Evolutionary conservation across 1,284 basidiomycete genomes (phyloP).

Genomic region (Ceratobasidium sp.): DNA sequence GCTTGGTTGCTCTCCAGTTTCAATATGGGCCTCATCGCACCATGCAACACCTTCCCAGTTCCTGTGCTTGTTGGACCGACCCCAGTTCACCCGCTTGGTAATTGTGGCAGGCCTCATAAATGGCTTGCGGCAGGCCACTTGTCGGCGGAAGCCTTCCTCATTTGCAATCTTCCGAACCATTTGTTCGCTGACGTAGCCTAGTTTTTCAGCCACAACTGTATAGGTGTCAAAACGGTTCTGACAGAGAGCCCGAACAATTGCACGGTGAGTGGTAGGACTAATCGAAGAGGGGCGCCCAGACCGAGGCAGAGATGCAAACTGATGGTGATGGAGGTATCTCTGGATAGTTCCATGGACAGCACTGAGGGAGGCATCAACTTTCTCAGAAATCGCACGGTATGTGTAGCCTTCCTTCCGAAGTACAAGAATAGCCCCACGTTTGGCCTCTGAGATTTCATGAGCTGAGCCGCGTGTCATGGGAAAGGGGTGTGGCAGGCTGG

Average conservation of each 20-base stretch:
- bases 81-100: constrained; percentile 1
- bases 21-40: not conserved
- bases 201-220: not conserved
- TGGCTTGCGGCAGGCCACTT: constrained; percentile 11
- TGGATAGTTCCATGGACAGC: not conserved
- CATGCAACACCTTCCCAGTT: not conserved
- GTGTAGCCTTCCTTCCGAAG: not conserved
- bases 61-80: not conserved
- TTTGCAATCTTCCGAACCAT: not conserved
- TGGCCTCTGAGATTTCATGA: not conserved
- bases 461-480: not conserved
- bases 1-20: not conserved
- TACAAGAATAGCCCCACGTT: not conserved
- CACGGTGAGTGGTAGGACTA: not conserved
- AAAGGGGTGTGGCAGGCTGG: not conserved
- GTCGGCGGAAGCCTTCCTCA: not conserved
- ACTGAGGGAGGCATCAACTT: not conserved
- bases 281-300: not conserved
- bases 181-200: not conserved
- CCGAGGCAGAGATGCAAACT: not conserved
- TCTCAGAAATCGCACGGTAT: not conserved
- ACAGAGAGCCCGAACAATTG: not conserved
- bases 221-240: not conserved
- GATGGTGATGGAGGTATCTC: not conserved
- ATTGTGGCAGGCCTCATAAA: not conserved